phyloP scores from a whole-genome alignment of 2,329 filamentous ascomycete species.

The Phyllosticta paracitricarpa region DNA sequence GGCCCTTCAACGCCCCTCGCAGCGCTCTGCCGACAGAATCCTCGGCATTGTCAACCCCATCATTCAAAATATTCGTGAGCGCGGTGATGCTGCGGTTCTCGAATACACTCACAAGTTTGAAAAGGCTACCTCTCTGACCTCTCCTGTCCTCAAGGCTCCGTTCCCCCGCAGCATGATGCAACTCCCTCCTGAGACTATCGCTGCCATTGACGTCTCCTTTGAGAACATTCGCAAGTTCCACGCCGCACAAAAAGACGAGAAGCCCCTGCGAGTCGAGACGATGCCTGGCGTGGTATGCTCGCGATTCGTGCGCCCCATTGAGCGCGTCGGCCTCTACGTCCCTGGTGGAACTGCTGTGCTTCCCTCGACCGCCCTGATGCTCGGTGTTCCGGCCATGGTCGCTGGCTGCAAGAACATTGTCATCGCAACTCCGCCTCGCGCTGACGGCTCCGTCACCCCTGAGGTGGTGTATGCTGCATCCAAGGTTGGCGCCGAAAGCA shows the following conservation, averaged over 20 bases:
- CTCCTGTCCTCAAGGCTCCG: conserved; percentile 80
- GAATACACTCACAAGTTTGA: conserved; percentile 98
- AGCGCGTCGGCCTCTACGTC: conserved; percentile 91
- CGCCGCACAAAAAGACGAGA: conserved; percentile 76
- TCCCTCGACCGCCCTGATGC: conserved; percentile 93
- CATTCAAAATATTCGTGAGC: conserved; percentile 71
- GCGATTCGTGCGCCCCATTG: conserved; percentile 84
- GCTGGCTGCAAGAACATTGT: conserved; percentile 94
- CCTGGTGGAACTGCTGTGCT: conserved; percentile 95
- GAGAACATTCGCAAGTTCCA: conserved; percentile 95
- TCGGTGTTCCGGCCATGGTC: conserved; percentile 95
- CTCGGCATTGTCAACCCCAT: conserved; percentile 86
- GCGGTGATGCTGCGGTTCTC: conserved; percentile 80
- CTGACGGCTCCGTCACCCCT: conserved; percentile 83
- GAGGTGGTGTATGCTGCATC: conserved; percentile 97
- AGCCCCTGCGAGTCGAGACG: conserved; percentile 78
- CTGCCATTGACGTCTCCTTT: conserved; percentile 88
- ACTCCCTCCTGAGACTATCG: conserved; percentile 68
- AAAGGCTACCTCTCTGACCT: conserved; percentile 82
- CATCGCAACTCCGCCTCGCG: conserved; percentile 78
- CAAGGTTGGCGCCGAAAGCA: conserved; percentile 91
- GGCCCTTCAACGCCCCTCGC: conserved; percentile 77
- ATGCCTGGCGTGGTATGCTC: conserved; percentile 97
- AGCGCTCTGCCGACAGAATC: conserved; percentile 89
- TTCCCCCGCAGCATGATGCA: conserved; percentile 82